These are phyloP conservation scores for Phyllostachys edulis DNA, from an alignment of 176 grass and related monocot genomes.

Conservation along the genomic window DNA sequence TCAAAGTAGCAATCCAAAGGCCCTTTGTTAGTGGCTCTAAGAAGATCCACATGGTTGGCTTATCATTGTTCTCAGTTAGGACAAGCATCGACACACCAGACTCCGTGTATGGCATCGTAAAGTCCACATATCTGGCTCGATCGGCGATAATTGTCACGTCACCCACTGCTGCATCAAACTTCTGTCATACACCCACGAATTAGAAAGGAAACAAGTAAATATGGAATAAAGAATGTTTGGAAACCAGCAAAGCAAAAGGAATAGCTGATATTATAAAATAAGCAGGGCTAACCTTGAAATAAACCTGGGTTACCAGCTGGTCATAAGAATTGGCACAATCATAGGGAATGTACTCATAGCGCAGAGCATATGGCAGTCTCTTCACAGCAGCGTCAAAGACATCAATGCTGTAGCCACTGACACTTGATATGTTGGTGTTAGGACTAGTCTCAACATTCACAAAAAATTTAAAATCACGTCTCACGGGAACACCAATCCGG, in stretches of 20 bases:
- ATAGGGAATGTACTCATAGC: conserved; percentile 43
- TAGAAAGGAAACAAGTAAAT: background rate
- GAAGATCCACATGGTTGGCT: conserved; percentile 45
- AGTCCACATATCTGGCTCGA: conserved; percentile 48
- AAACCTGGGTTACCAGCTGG: conserved; percentile 58
- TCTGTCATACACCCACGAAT: conserved; percentile 17
- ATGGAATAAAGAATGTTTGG: background rate
- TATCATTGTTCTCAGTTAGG: conserved; percentile 13
- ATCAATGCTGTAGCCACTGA: conserved; percentile 66
- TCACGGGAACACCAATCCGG: conserved; percentile 52
- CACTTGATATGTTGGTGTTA: conserved; percentile 6
- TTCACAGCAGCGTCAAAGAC: conserved; percentile 48
- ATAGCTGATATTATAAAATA: background rate
- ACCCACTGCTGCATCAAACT: conserved; percentile 58
- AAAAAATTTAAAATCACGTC: conserved; percentile 43
- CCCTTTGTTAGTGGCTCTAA: conserved; percentile 34
- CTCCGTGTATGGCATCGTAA: conserved; percentile 62
- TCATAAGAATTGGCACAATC: conserved; percentile 47
- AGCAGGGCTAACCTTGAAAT: conserved; percentile 38
- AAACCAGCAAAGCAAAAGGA: background rate
- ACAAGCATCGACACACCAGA: conserved; percentile 71
- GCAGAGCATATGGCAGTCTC: conserved; percentile 41
- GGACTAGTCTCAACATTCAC: conserved; percentile 39
- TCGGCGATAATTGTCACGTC: conserved; percentile 55
- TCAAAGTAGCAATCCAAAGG: conserved; percentile 44